Conservation (phyloP, 495 filamentous ascomycete genomes). For the Penicillium tannophilum region DNA sequence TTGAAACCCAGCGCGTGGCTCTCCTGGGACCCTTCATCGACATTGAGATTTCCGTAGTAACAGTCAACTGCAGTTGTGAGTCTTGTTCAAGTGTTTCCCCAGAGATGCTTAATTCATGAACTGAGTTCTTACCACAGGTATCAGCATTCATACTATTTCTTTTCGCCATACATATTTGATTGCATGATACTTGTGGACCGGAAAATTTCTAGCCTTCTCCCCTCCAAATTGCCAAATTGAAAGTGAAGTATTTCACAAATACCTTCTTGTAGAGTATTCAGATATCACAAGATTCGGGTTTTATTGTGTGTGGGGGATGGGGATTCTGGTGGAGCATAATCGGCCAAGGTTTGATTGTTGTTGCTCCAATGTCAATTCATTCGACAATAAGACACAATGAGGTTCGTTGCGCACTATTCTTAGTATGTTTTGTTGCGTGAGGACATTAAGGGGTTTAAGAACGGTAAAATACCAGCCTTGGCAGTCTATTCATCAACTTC, state of each 20-base stretch:
- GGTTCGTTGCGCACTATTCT: background rate
- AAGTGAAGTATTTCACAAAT: too few species aligned
- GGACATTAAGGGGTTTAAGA: background rate
- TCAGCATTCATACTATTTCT: background rate
- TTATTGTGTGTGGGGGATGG: too few species aligned
- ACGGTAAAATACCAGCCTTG: background rate
- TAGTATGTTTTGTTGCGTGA: background rate
- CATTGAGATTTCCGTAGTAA: background rate
- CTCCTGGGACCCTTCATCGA: background rate
- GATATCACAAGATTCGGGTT: too few species aligned
- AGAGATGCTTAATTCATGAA: background rate
- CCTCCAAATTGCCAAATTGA: too few species aligned
- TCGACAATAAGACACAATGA: background rate
- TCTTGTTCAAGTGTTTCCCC: background rate
- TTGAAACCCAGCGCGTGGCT: background rate
- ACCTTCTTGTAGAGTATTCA: too few species aligned
- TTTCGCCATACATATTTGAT: background rate
- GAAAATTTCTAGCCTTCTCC: too few species aligned
- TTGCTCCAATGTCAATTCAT: background rate
- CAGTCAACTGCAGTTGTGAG: background rate
- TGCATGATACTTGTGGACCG: background rate
- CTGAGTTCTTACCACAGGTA: background rate
- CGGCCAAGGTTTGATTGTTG: background rate
- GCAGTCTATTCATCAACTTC: background rate
- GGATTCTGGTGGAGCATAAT: background rate